These are phyloP conservation scores for Phytopythium mirpurense DNA, from an alignment of 352 stramenopile genomes.

Conservation along the genomic window DNA sequence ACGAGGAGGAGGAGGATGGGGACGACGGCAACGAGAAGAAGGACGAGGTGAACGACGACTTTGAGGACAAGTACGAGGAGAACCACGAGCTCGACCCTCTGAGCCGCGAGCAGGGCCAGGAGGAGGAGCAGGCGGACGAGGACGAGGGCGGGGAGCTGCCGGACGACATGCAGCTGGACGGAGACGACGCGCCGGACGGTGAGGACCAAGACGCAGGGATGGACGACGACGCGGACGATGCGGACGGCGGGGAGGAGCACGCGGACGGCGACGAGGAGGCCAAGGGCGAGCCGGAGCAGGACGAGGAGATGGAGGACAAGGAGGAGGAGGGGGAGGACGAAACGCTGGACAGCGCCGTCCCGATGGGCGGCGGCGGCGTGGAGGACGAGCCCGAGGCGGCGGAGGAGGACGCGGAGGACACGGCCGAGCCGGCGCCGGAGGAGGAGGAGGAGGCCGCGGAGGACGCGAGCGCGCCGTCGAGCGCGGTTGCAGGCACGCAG, in stretches of 20 bases:
- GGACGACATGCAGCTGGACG: constrained; percentile 84
- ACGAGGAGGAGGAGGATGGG: constrained; percentile 33
- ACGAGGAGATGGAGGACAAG: constrained; percentile 53
- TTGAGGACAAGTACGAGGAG: constrained; percentile 84
- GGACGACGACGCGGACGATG: constrained; percentile 46
- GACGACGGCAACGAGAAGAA: constrained; percentile 55
- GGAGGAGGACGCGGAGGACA: constrained; percentile 46
- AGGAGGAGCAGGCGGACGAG: constrained; percentile 44
- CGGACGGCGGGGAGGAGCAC: constrained; percentile 23
- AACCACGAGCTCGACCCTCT: constrained; percentile 58
- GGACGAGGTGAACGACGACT: constrained; percentile 90
- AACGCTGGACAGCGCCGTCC: constrained; percentile 54
- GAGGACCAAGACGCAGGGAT: constrained; percentile 44
- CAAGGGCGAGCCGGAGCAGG: constrained; percentile 31
- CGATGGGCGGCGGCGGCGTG: constrained; percentile 63
- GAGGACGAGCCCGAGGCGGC: constrained; percentile 71
- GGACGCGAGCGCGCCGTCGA: constrained; percentile 47
- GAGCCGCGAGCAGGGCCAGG: constrained; percentile 47
- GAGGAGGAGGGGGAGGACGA: constrained; percentile 71
- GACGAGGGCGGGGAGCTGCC: constrained; percentile 70
- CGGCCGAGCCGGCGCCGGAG: constrained; percentile 51
- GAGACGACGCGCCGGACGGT: constrained; percentile 36
- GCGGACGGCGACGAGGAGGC: constrained; percentile 26
- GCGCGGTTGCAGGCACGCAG: constrained; percentile 65
- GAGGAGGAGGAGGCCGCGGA: constrained; percentile 38